These are phyloP conservation scores for Phytophthora quininea DNA, from an alignment of 352 stramenopile genomes.

Conservation along the genomic window DNA sequence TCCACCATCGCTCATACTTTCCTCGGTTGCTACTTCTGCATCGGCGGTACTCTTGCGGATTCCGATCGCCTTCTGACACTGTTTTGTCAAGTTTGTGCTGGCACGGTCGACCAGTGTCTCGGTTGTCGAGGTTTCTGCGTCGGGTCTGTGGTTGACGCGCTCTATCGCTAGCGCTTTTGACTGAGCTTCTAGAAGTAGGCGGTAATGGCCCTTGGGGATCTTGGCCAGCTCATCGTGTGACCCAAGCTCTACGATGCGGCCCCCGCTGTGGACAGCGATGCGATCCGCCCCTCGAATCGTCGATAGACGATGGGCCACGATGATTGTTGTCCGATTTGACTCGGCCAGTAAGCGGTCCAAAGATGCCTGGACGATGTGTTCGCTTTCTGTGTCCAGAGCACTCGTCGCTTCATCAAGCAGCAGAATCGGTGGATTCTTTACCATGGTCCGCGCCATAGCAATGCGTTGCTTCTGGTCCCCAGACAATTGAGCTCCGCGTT, in stretches of 20 bases:
- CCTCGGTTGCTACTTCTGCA: constrained; percentile 1
- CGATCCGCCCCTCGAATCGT: constrained; percentile 94
- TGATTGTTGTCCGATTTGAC: constrained; percentile 87
- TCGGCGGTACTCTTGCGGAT: not conserved
- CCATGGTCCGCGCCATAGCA: constrained; percentile 91
- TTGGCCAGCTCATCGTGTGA: constrained; percentile 92
- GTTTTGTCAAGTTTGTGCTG: not conserved
- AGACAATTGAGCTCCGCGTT: constrained; percentile 86
- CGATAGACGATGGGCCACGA: constrained; percentile 94
- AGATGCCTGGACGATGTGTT: constrained; percentile 83
- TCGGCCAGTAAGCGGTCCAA: constrained; percentile 58
- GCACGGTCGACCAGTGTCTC: not conserved
- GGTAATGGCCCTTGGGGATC: constrained; percentile 52
- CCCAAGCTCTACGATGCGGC: constrained; percentile 92
- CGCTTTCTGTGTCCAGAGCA: constrained; percentile 83
- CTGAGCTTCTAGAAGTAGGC: constrained; percentile 48
- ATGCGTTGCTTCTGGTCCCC: constrained; percentile 95
- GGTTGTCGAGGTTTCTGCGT: too few relatives aligned
- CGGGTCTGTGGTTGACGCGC: too few relatives aligned
- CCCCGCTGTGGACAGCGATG: constrained; percentile 95
- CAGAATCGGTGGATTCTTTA: constrained; percentile 89
- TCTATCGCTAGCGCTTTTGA: not conserved
- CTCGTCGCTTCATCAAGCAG: constrained; percentile 92
- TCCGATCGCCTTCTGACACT: not conserved
- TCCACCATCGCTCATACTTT: constrained; percentile 4